These are phyloP conservation scores for Chloromonas sp. DNA, from an alignment of 163 green algal genomes.

Conservation along the genomic window DNA sequence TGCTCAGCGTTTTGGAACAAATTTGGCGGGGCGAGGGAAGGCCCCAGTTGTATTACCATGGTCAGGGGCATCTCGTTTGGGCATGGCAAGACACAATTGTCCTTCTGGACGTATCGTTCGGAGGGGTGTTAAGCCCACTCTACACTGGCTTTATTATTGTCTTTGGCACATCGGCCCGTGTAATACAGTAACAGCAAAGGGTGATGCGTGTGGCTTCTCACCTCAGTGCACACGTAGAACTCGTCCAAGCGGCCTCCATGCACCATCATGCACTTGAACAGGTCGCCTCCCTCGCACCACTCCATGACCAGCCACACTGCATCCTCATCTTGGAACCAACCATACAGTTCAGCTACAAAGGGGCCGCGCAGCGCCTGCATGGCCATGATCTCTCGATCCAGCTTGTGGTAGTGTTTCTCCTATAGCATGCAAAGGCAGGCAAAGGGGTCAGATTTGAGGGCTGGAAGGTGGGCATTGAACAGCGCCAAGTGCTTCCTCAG, in stretches of 20 bases:
- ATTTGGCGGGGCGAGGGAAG: too few species aligned
- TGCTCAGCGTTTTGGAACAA: too few species aligned
- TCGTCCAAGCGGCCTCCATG: conserved; percentile 59
- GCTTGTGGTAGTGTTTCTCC: conserved; percentile 62
- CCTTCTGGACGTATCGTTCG: too few species aligned
- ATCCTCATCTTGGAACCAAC: conserved; percentile 32
- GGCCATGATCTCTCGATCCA: conserved; percentile 55
- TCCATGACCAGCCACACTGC: conserved; percentile 46
- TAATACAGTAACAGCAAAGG: too few species aligned
- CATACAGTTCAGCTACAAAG: conserved; percentile 50
- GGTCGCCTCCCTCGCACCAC: conserved; percentile 65
- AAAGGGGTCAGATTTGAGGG: background rate
- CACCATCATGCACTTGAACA: conserved; percentile 70
- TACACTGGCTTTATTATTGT: too few species aligned
- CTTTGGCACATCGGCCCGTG: too few species aligned
- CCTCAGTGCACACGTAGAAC: conserved; percentile 60
- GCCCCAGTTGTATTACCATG: too few species aligned
- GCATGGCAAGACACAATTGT: too few species aligned
- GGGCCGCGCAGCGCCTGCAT: conserved; percentile 19
- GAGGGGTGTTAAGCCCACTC: too few species aligned
- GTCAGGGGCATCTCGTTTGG: too few species aligned
- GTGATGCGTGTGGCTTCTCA: conserved; percentile 5
- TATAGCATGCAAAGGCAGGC: background rate
- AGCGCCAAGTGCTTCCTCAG: background rate
- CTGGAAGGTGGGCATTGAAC: background rate